phyloP scores from a whole-genome alignment of 2,329 filamentous ascomycete species.

The Epicoccum sorghinum region DNA sequence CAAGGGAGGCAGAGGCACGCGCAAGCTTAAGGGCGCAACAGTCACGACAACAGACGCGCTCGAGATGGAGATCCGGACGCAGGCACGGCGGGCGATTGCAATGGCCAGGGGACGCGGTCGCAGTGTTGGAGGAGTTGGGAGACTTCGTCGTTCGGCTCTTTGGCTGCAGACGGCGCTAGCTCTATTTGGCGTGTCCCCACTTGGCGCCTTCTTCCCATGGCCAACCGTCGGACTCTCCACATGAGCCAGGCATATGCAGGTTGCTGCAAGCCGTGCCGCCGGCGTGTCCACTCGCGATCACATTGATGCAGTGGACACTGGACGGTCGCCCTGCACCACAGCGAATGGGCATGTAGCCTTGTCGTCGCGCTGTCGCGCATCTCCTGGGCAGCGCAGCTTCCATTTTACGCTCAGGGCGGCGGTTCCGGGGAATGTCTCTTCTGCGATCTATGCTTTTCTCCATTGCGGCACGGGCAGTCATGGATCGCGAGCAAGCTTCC shows the following conservation, averaged over 20 bases:
- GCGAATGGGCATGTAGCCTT: background rate
- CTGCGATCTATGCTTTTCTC: conserved; percentile 17
- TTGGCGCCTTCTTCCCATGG: background rate
- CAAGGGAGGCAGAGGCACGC: conserved; percentile 25
- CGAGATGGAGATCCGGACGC: conserved; percentile 8
- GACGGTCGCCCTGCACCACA: background rate
- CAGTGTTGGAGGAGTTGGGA: conserved; percentile 13
- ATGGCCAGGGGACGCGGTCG: conserved; percentile 15
- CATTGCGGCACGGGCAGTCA: conserved; percentile 13
- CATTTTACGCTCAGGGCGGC: conserved; percentile 8
- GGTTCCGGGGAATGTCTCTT: conserved; percentile 4
- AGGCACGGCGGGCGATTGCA: conserved; percentile 8
- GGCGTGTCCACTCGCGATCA: conserved; percentile 8
- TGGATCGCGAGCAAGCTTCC: conserved; percentile 9
- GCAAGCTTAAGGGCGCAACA: conserved; percentile 11
- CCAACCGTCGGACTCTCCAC: conserved; percentile 8
- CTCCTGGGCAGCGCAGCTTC: conserved; percentile 1
- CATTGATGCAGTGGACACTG: background rate
- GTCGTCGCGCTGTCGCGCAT: background rate
- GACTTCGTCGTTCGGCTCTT: conserved; percentile 13
- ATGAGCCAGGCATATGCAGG: conserved; percentile 11
- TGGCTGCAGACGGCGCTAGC: conserved; percentile 7
- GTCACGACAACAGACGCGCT: conserved; percentile 25
- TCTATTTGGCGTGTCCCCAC: background rate
- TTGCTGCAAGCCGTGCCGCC: conserved; percentile 13